Evolutionary conservation across 2,329 filamentous ascomycete genomes (phyloP), one percentile per base, ranked within the genome.

Genomic region (Colletotrichum endophyticum): DNA sequence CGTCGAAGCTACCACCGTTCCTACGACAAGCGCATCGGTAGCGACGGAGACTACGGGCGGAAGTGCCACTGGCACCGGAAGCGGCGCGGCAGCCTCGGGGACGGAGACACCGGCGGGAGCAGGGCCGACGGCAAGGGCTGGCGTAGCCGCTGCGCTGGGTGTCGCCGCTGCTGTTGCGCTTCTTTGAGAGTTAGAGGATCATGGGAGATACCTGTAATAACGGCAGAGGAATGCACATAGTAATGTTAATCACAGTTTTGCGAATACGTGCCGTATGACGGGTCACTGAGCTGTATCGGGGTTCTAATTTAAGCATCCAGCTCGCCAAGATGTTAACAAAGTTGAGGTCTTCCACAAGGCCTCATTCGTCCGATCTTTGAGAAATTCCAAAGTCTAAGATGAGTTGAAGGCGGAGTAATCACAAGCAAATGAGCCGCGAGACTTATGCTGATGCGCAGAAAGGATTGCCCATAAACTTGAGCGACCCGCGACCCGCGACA

Each of bases 71-170:
- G 66, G 44, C 9, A 28, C n/a, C 9, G 53, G 22, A 28, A 63
- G 25, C 49, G 28, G 36, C 9, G 15, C 66, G 4, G 34, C 32
- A 3, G 62, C 30, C 8, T 25, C 56, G 36, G 62, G 34, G 8
- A 44, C 62, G 25, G 57, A 15, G 32, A 61, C 44, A 19, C 36
- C 73, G 30, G 73, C 53, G 13, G 73, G 73, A 63, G 69, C 62
- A 39, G 73, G 69, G 25, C 61, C 69, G 36, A 75, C 73, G 11
- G 73, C 69, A 11, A 70, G 73, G 5, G 69, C 73, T 27, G 73
- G 69, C 6, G 22, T 72, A 15, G 73, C 62, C 36, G 73, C 62
- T 12, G 30, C 64, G 6, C 36, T 72, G 6, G 69, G 73, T 8
- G 28, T 75, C 5, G 73, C 62, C 2, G 73, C 62, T 11, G 73